Percentiles rank a stretch among this genome's conserved stretches.
Evolutionary conservation across 352 stramenopile genomes (phyloP).

Genomic region (Pythium folliculosum): DNA sequence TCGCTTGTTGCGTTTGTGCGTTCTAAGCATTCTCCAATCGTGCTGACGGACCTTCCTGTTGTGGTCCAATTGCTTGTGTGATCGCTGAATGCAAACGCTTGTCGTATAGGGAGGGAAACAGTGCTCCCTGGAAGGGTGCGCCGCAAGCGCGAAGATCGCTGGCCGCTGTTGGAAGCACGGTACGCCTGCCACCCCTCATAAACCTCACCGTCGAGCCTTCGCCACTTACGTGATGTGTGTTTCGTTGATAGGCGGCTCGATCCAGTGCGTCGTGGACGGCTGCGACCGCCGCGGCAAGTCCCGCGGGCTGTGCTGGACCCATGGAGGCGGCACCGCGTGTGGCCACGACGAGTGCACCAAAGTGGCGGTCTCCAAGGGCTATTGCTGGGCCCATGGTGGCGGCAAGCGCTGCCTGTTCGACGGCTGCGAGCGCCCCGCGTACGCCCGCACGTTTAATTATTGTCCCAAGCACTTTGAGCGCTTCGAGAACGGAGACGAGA

Average conservation of each 20-base stretch:
- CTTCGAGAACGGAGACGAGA: neutral
- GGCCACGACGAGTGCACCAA: slow-evolving; percentile 16
- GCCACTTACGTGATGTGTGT: too few species aligned
- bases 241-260: slow-evolving; percentile 27
- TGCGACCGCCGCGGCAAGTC: slow-evolving; percentile 23
- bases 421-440: slow-evolving; percentile 36
- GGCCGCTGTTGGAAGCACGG: slow-evolving; percentile 58
- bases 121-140: slow-evolving; percentile 40
- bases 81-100: too few species aligned
- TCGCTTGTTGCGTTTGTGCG: too few species aligned
- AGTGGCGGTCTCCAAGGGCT: slow-evolving; percentile 25
- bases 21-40: too few species aligned
- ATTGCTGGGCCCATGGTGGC: slow-evolving; percentile 34
- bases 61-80: too few species aligned
- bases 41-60: too few species aligned
- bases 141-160: slow-evolving; percentile 36
- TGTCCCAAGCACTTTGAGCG: slow-evolving; percentile 26
- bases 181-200: too few species aligned
- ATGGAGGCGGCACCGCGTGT: slow-evolving; percentile 32
- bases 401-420: slow-evolving; percentile 33
- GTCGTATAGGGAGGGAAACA: slow-evolving; percentile 53
- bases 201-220: too few species aligned
- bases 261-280: slow-evolving; percentile 26
- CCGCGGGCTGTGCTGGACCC: slow-evolving; percentile 28
- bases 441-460: slow-evolving; percentile 24